phyloP scores from a whole-genome alignment of 257 asterid genomes.

The Jacaranda copaia region DNA sequence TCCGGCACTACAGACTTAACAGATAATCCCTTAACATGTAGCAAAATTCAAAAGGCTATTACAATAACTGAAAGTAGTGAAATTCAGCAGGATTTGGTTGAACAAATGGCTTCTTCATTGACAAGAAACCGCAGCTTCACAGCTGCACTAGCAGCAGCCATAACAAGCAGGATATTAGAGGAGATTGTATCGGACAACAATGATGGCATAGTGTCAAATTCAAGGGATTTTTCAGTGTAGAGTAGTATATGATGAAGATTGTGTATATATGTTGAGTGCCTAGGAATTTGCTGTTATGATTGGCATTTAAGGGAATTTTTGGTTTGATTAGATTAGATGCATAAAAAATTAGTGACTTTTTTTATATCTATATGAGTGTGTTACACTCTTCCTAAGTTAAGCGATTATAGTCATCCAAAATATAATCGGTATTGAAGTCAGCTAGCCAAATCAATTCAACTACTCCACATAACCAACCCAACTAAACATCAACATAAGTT shows the following conservation, averaged over 20 bases:
- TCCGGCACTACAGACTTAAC: slow-evolving; percentile 30
- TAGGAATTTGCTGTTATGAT: too few relatives aligned
- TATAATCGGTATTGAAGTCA: too few relatives aligned
- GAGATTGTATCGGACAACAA: slow-evolving; percentile 33
- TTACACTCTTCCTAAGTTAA: too few relatives aligned
- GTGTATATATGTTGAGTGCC: not conserved
- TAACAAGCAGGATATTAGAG: slow-evolving; percentile 56
- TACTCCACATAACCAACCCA: too few relatives aligned
- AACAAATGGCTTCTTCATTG: slow-evolving; percentile 68
- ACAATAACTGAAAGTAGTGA: slow-evolving; percentile 41
- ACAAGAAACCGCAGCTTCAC: slow-evolving; percentile 64
- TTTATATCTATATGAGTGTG: too few relatives aligned
- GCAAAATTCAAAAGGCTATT: slow-evolving; percentile 35
- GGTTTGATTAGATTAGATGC: not conserved
- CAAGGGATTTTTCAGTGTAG: slow-evolving; percentile 29
- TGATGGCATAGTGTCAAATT: slow-evolving; percentile 17
- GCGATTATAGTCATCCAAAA: too few relatives aligned
- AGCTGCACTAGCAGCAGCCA: slow-evolving; percentile 72
- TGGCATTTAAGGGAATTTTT: slow-evolving; percentile 1
- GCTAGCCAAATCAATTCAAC: too few relatives aligned
- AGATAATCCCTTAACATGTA: slow-evolving; percentile 14
- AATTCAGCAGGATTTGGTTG: slow-evolving; percentile 50
- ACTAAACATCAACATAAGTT: too few relatives aligned
- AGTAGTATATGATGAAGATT: not conserved
- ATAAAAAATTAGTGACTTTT: not conserved